Evolutionary conservation across 108 stramenopile species (phyloP).

Genomic region (Skeletonema costatum): DNA sequence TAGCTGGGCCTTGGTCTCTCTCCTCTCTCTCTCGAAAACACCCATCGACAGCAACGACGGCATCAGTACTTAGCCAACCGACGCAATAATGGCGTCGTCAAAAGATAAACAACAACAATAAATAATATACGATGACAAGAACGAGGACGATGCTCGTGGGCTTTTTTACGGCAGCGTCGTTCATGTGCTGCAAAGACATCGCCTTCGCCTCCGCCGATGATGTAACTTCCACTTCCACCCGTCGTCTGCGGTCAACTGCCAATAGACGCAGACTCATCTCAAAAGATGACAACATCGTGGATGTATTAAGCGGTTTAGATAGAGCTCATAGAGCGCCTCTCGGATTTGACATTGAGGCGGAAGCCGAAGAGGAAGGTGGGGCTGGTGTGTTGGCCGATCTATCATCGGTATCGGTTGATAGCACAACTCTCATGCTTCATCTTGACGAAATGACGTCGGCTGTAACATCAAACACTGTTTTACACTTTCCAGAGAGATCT

Average conservation of each 20-base stretch:
- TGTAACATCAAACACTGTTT: neutral
- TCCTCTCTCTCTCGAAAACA: no score
- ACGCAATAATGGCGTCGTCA: no score
- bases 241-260: neutral
- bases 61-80: no score
- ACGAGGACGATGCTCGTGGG: neutral
- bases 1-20: no score
- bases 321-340: neutral
- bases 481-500: neutral
- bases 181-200: neutral
- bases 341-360: neutral
- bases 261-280: slow-evolving; percentile 1
- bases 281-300: slow-evolving; percentile 1
- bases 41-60: no score
- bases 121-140: neutral
- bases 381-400: neutral
- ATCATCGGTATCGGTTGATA: neutral
- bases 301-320: neutral
- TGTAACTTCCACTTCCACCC: neutral
- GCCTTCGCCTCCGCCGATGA: neutral
- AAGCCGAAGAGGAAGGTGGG: neutral
- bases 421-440: neutral
- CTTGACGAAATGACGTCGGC: neutral
- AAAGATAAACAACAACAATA: no score
- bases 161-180: neutral